A percentile compares a stretch with the other conserved stretches of the same genome.
These are phyloP conservation scores for Mrakiaceae sp. DNA, from an alignment of 1,284 basidiomycete genomes.

Conservation along the genomic window DNA sequence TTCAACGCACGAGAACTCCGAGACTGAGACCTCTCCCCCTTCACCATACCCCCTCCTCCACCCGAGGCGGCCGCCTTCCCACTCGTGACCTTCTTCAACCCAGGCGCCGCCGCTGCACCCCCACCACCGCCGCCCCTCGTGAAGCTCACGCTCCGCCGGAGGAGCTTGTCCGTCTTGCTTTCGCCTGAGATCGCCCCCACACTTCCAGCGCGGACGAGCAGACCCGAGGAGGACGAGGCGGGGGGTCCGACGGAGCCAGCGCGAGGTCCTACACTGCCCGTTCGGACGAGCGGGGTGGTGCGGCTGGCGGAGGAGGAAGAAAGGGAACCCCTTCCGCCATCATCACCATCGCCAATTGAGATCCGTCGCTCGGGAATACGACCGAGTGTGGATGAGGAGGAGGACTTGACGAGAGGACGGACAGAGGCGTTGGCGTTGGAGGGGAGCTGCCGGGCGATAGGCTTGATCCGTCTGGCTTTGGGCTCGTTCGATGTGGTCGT, in stretches of 20 bases:
- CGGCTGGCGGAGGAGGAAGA: not conserved
- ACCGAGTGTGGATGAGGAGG: constrained; percentile 1
- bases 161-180: constrained; percentile 1
- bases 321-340: not conserved
- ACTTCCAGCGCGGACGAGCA: not conserved
- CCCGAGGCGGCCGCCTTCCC: not conserved
- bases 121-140: not conserved
- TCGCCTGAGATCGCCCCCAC: not conserved
- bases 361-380: no score
- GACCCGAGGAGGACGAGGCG: no score
- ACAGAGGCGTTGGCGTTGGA: constrained; percentile 5
- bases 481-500: not conserved
- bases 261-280: not conserved
- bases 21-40: not conserved
- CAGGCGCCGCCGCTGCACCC: not conserved
- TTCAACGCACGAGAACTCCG: not conserved
- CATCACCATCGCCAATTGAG: no score
- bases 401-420: constrained; percentile 2
- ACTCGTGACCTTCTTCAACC: not conserved
- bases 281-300: not conserved
- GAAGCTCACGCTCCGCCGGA: constrained; percentile 2
- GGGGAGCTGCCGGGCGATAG: constrained; percentile 1
- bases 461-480: not conserved
- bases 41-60: not conserved
- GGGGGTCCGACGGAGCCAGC: not conserved